Evolutionary conservation across 495 filamentous ascomycete species (phyloP), one percentile per base, ranked within the genome.

Genomic region (Aspergillus nidulans): DNA sequence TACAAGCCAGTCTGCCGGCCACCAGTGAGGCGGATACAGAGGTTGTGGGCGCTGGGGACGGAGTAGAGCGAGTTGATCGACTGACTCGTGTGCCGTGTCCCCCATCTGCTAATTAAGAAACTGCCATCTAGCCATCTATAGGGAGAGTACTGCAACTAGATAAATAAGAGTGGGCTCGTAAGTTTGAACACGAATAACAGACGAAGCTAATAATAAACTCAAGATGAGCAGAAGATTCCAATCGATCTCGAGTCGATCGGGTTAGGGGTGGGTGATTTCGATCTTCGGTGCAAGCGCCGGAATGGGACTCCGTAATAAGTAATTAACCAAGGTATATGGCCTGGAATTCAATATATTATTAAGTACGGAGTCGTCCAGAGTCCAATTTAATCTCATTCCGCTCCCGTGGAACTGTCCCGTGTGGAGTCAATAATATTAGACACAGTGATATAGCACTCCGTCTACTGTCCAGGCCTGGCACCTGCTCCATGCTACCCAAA

Each of bases 201-300:
- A 2, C 30, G 30, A 34, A 2, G 30, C 30, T 10, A 28, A 34
- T 34, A 6, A 34, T 34, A 34, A 6, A 34, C 3, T 2, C 8
- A 13, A 34, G 30, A 34, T 12, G 30, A 34, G 9, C 30, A 34
- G 30, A 34, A 6, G 30, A 34, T 34, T 34, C 30, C 30, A 5
- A 34, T 34, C 30, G 26, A 50, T n/a, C 20, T 52, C 20, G 30
- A 52, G 12, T 52, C 20, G 30, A 52, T 52, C 34, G 49, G 26
- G 34, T 5, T 49, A 25, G 26, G 46, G n/a, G n/a, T n/a, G 30
- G 39, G 20, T 44, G 20, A 44, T 44, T 44, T 44, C 41, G 41
- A 44, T 44, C 41, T 44, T 44, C 41, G 41, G 41, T 21, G 41
- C 25, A 19, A 44, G 19, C 19, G 39, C 39, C 39, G 39, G 39